Percentiles rank a stretch among this genome's conserved stretches.
Evolutionary conservation across 176 grass and related monocot genomes (phyloP).

Genomic region (Oryza nivara): DNA sequence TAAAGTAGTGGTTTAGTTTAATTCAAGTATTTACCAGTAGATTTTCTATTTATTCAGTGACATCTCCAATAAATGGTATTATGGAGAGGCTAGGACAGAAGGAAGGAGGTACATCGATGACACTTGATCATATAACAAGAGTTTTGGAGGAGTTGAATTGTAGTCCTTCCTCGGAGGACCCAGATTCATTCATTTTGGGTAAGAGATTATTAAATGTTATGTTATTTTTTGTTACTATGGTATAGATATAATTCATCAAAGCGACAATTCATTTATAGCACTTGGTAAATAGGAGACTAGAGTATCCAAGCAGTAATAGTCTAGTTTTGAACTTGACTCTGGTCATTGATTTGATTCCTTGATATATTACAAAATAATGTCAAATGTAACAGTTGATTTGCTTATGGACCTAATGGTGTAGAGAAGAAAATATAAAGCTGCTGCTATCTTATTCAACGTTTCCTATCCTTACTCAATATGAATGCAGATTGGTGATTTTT

Average conservation of each 20-base stretch:
- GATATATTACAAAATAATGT: neutral
- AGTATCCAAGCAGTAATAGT: neutral
- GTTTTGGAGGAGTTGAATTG: constrained; percentile 71
- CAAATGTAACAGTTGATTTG: neutral
- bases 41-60: constrained; percentile 53
- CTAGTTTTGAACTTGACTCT: constrained; percentile 10
- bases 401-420: neutral
- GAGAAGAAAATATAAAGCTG: neutral
- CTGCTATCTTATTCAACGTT: neutral
- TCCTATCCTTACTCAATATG: neutral
- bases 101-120: constrained; percentile 76
- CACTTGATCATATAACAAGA: constrained; percentile 70
- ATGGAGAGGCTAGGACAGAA: constrained; percentile 74
- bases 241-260: constrained; percentile 12
- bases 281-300: constrained; percentile 10
- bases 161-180: constrained; percentile 44
- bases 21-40: constrained; percentile 24
- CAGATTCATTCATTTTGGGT: constrained; percentile 63
- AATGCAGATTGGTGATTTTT: neutral
- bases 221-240: constrained; percentile 12
- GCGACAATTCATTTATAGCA: neutral
- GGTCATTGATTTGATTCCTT: constrained; percentile 12
- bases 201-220: constrained; percentile 32
- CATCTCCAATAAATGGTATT: constrained; percentile 68
- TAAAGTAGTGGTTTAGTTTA: constrained; percentile 3